Base-by-base conservation (phyloP, 441 rosid species). In the Bruguiera hainesii region DNA sequence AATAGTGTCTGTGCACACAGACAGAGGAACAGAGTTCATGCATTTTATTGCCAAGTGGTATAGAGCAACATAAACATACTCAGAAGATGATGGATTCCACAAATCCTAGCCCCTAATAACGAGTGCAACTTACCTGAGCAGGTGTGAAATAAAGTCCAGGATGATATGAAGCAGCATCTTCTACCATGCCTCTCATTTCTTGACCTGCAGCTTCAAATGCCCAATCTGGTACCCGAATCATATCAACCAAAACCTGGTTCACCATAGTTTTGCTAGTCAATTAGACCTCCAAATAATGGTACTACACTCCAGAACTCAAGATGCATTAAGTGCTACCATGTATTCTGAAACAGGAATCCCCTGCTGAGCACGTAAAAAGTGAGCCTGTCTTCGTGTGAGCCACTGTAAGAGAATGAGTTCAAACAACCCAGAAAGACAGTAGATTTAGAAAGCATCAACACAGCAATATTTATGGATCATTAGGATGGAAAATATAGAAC, bases 161-260 rank as follows among this genome's bases (percentile, higher is more conserved):
- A 66, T 90, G 98, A 73, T 92, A 96, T 46, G 93, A 75, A 59
- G 96, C 85, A 71, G 92, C 79, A 79, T 96, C 98, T 80, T 88
- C 96, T 60, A 92, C 88, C 84, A 93, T 85, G 78, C 83, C 85
- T 81, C 98, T 89, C 97, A 89, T 82, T 83, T 96, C 99, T 84
- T 90, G 99, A 73, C 94, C 92, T 7, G 98, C 96, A 57, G 97
- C 98, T 83, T 96, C 97, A 80, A 92, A 90, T 75, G 97, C 96
- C 99, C 99, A 93, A 76, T 87, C 97, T 33, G 98, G 98, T 66
- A 93, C 97, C 62, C 92, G 80, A 59, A 96, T 70, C 96, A 96
- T 87, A 85, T 92, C 99, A 58, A 92, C 95, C 68, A 95, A 75
- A 75, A 96, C 89, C 98, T 93, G 76, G 58, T 74, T 60, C 42